These are phyloP conservation scores for Saprolegnia diclina DNA, from an alignment of 352 stramenopile species.

Conservation along the genomic window DNA sequence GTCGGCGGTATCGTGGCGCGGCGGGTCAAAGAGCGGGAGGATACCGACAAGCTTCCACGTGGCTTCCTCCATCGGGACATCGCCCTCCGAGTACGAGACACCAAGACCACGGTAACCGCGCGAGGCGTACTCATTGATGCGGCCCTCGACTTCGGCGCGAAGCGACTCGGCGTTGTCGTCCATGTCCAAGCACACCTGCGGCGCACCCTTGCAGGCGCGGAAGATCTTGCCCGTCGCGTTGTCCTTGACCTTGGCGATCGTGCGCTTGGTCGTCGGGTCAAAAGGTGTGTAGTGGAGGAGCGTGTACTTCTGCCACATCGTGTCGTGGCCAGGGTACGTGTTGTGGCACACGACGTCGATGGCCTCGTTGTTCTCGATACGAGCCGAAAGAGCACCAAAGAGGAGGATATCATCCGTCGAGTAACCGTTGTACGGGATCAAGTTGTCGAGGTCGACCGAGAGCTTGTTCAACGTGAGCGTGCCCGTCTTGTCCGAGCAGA, in stretches of 20 bases:
- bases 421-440: slow-evolving; percentile 30
- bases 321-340: slow-evolving; percentile 49
- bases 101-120: slow-evolving; percentile 41
- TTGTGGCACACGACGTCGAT: slow-evolving; percentile 27
- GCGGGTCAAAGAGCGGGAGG: slow-evolving; percentile 91
- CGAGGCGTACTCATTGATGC: slow-evolving; percentile 76
- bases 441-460: slow-evolving; percentile 57
- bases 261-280: slow-evolving; percentile 68
- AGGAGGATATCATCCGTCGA: slow-evolving; percentile 13
- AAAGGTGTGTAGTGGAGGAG: slow-evolving; percentile 55
- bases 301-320: slow-evolving; percentile 51
- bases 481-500: slow-evolving; percentile 91
- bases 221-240: slow-evolving; percentile 28
- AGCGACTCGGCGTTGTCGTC: slow-evolving; percentile 65
- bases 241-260: slow-evolving; percentile 39
- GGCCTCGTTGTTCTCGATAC: slow-evolving; percentile 24
- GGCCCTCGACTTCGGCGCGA: slow-evolving; percentile 57
- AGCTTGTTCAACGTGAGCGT: slow-evolving; percentile 91
- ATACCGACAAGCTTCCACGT: slow-evolving; percentile 86
- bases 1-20: slow-evolving; percentile 59
- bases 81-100: slow-evolving; percentile 8
- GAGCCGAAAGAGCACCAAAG: slow-evolving; percentile 23
- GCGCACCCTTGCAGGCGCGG: slow-evolving; percentile 88
- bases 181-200: slow-evolving; percentile 85
- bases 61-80: slow-evolving; percentile 33